Conservation (phyloP, 2,329 filamentous ascomycete species). For the Fusarium zealandicum region DNA sequence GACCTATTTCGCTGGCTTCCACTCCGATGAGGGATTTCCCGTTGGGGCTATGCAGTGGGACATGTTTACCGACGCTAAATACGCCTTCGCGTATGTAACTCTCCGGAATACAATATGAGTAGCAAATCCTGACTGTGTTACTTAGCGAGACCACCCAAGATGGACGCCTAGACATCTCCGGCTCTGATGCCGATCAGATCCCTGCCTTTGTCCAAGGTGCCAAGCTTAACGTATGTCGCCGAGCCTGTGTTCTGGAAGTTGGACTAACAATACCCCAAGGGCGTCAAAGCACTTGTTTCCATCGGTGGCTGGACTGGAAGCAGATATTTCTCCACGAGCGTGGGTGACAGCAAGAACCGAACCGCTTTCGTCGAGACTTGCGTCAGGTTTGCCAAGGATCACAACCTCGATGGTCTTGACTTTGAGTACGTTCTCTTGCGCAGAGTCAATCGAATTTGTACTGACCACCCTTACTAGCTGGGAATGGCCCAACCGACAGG, state of each 20-base stretch:
- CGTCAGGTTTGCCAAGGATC: slow-evolving; percentile 22
- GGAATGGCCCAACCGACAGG: slow-evolving; percentile 36
- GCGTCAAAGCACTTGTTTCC: slow-evolving; percentile 30
- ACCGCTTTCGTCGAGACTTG: slow-evolving; percentile 22
- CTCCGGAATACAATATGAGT: too few species aligned
- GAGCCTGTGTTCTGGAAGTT: fast-evolving
- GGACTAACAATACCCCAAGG: slow-evolving; percentile 2
- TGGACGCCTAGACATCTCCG: slow-evolving; percentile 23
- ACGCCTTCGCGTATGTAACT: slow-evolving; percentile 33
- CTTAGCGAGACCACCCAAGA: slow-evolving; percentile 24
- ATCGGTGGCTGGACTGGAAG: slow-evolving; percentile 35
- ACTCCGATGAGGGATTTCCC: slow-evolving; percentile 29
- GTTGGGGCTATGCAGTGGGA: slow-evolving; percentile 29
- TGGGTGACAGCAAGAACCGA: slow-evolving; percentile 29
- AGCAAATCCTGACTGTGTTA: too few species aligned
- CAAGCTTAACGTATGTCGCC: slow-evolving; percentile 21
- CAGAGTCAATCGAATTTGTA: neutral
- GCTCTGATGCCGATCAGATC: slow-evolving; percentile 16
- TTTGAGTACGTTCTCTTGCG: slow-evolving; percentile 23
- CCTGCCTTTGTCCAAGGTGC: slow-evolving; percentile 24
- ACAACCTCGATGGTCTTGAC: slow-evolving; percentile 27
- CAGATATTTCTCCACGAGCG: slow-evolving; percentile 23
- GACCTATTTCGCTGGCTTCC: slow-evolving; percentile 36
- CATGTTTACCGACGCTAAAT: slow-evolving; percentile 35
- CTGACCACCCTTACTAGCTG: slow-evolving; percentile 12